Base-by-base conservation (phyloP, 139 green algal species). In the Trebouxia sp. region DNA sequence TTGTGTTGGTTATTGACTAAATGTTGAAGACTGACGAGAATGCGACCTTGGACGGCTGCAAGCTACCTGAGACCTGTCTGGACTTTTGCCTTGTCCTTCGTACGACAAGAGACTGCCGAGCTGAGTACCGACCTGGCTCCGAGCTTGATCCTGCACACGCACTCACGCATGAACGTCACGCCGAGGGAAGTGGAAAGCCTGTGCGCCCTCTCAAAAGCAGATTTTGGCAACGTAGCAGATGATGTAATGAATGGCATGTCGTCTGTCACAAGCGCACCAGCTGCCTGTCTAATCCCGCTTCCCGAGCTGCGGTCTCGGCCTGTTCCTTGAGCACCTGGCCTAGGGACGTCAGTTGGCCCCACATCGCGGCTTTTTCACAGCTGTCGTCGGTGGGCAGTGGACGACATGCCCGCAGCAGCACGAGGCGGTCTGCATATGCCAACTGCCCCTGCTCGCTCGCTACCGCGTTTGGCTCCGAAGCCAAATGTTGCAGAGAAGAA, bases 71-170 rank as follows among this genome's bases (percentile, higher is more conserved):
- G 41, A 11, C 9, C n/a, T 37, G 10, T 22, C n/a, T n/a, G 26
- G 41, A 24, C 41, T 37, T 10, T 26, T 77, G 5, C 41, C 12
- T 20, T 77, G 69, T 15, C 69, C 69, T 39, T 77, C 69, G 5
- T 56, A 77, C 15, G 69, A 56, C 0, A 77, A 26, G 6, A 77
- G 69, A 38, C 41, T 56, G 12, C 43, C 43, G n/a, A 77, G 43
- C 41, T 77, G 69, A 26, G 69, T 53, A 12, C 43, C 43, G 38
- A 77, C 69, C 39, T 77, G 69, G 39, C 41, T 77, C 24, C 69
- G 69, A 28, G 69, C 69, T 77, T 77, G 69, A 55, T 77, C 43
- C 69, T 77, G 69, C 69, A 41, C 0, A 56, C 8, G 14, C 0
- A 48, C 1, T 47, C 10, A 5, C 4, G 35, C 11, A 50, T 74